Percentiles rank a stretch among this genome's conserved stretches.
phyloP scores from a whole-genome alignment of 331 rosid species.

The Prunus yedoensis region DNA sequence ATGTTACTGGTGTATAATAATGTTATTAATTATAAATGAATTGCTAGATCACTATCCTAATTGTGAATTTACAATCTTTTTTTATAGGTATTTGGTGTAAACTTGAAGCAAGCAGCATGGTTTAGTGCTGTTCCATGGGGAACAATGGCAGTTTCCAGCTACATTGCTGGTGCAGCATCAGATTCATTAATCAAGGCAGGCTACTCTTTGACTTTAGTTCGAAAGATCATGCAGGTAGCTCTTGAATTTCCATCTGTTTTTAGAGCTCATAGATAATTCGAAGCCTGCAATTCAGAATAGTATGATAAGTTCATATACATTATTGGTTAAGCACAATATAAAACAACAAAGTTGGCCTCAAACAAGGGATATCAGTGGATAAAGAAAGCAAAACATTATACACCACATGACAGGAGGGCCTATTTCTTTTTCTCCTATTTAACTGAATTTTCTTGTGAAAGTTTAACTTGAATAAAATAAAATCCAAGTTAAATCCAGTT shows the following conservation, averaged over 20 bases:
- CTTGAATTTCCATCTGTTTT: conserved; percentile 1
- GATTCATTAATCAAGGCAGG: conserved; percentile 68
- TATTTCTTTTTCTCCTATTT: no score
- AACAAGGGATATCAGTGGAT: no score
- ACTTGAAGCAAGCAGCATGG: conserved; percentile 94
- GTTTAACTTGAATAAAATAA: neutral
- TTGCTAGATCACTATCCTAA: neutral
- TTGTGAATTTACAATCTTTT: neutral
- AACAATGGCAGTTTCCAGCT: conserved; percentile 89
- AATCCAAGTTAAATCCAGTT: neutral
- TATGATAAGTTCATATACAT: no score
- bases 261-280: neutral
- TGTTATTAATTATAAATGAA: neutral
- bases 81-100: conserved; percentile 74
- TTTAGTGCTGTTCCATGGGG: conserved; percentile 98
- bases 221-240: conserved; percentile 89
- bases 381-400: no score
- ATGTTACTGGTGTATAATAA: neutral
- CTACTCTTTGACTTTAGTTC: conserved; percentile 61
- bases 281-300: neutral
- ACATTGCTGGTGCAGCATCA: conserved; percentile 70
- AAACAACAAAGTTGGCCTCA: no score
- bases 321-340: neutral
- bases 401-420: neutral
- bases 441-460: no score